phyloP scores from a whole-genome alignment of 805 yeast genomes.

The Starmerella kuoi region DNA sequence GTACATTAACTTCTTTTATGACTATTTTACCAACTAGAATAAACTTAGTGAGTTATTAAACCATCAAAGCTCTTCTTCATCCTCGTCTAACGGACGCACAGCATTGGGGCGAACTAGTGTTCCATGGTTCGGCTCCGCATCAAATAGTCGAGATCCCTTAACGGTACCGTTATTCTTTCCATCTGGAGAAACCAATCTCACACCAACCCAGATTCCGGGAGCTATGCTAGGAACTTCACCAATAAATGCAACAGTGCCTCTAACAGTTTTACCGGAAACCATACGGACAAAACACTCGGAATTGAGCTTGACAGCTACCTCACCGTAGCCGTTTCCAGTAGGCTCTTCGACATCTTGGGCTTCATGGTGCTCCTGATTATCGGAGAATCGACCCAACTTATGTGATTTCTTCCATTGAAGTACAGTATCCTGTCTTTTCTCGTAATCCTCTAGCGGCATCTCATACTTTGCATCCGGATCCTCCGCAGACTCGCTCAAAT shows the following conservation, averaged over 20 bases:
- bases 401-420: constrained; percentile 63
- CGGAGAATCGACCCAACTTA: constrained; percentile 55
- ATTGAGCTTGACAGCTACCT: constrained; percentile 16
- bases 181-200: constrained; percentile 70
- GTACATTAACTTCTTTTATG: too few species aligned
- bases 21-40: too few species aligned
- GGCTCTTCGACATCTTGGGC: constrained; percentile 5
- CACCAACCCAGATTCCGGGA: constrained; percentile 56
- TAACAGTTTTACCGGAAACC: constrained; percentile 34
- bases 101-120: constrained; percentile 61
- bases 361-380: constrained; percentile 29
- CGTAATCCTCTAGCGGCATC: constrained; percentile 52
- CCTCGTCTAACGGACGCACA: constrained; percentile 59
- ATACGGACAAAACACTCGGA: constrained; percentile 26
- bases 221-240: constrained; percentile 54
- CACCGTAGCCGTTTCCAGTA: background rate
- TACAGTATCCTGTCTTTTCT: constrained; percentile 47
- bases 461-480: constrained; percentile 33
- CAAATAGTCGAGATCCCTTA: constrained; percentile 48
- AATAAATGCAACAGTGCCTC: constrained; percentile 59
- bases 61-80: constrained; percentile 33
- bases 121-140: constrained; percentile 49
- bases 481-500: constrained; percentile 23
- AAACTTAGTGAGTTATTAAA: too few species aligned
- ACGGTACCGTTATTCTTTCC: constrained; percentile 79